Conservation (phyloP, 805 yeast species). For the Kluyveromyces aestuarii region DNA sequence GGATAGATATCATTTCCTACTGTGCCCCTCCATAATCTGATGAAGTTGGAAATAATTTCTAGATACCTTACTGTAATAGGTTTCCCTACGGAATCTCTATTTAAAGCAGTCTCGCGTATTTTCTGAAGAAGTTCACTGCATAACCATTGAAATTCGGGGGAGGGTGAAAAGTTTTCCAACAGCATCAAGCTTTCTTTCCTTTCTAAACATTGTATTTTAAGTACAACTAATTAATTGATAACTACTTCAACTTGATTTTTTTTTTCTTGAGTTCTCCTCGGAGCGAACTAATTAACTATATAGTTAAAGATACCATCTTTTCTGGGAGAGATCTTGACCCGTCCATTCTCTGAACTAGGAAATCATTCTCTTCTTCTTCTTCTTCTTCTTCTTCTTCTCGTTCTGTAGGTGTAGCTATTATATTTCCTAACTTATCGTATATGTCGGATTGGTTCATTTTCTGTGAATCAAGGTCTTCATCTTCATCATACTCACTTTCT, state of each 20-base stretch:
- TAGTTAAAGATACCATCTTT: no score
- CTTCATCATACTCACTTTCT: slow-evolving; percentile 17
- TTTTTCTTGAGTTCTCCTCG: no score
- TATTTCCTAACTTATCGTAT: slow-evolving; percentile 22
- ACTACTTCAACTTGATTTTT: not conserved
- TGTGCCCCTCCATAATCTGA: slow-evolving; percentile 40
- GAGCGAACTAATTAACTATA: no score
- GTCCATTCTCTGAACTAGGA: no score
- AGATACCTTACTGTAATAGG: slow-evolving; percentile 15
- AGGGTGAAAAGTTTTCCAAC: slow-evolving; percentile 22
- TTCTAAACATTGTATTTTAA: no score
- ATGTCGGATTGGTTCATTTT: slow-evolving; percentile 8
- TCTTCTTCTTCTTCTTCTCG: slow-evolving; percentile 8
- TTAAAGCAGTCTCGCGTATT: slow-evolving; percentile 17
- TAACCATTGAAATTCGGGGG: slow-evolving; percentile 32
- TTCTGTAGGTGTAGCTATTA: slow-evolving; percentile 9
- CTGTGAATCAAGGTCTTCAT: slow-evolving; percentile 5
- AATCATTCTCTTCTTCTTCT: slow-evolving; percentile 6
- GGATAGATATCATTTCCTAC: slow-evolving; percentile 64
- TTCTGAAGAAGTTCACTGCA: slow-evolving; percentile 27
- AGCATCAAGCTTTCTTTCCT: not conserved
- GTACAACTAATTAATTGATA: no score
- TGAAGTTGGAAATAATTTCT: slow-evolving; percentile 32
- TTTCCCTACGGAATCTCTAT: slow-evolving; percentile 9
- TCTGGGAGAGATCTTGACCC: no score